Percentiles rank a stretch among this genome's conserved stretches.
Conservation (phyloP, 169 alveolate genomes). For the Babesia divergens region DNA sequence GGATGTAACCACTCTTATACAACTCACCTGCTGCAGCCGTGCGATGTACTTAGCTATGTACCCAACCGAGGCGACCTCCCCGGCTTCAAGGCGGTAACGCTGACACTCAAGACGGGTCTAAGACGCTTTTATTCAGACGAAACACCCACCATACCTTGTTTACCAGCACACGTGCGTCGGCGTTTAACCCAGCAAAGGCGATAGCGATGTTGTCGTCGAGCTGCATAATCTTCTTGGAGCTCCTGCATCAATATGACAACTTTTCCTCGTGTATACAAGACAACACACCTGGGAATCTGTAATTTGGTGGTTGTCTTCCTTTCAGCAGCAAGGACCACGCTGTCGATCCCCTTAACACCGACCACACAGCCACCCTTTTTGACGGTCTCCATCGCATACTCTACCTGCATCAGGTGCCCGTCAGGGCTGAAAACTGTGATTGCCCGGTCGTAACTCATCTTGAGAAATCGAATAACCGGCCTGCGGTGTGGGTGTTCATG, state of each 20-base stretch:
- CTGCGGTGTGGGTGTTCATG: background rate
- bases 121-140: background rate
- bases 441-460: constrained; percentile 96
- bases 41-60: constrained; percentile 94
- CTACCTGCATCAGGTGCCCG: constrained; percentile 98
- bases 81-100: constrained; percentile 91
- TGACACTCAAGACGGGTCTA: constrained; percentile 95
- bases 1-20: background rate
- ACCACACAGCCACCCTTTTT: constrained; percentile 94
- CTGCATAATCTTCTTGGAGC: constrained; percentile 87
- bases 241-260: constrained; percentile 9
- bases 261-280: background rate
- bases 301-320: constrained; percentile 92
- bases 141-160: constrained; percentile 73
- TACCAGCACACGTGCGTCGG: constrained; percentile 97
- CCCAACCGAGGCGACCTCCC: constrained; percentile 94
- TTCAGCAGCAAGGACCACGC: constrained; percentile 96
- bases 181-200: constrained; percentile 98
- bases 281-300: constrained; percentile 83
- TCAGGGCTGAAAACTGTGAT: constrained; percentile 99
- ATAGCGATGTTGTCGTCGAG: constrained; percentile 92
- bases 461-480: background rate
- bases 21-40: constrained; percentile 85
- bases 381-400: constrained; percentile 99
- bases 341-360: constrained; percentile 93